A percentile compares a stretch with the other conserved stretches of the same genome.
phyloP scores from a whole-genome alignment of 768 basidiomycete species.

The Albatrellus ellisii region DNA sequence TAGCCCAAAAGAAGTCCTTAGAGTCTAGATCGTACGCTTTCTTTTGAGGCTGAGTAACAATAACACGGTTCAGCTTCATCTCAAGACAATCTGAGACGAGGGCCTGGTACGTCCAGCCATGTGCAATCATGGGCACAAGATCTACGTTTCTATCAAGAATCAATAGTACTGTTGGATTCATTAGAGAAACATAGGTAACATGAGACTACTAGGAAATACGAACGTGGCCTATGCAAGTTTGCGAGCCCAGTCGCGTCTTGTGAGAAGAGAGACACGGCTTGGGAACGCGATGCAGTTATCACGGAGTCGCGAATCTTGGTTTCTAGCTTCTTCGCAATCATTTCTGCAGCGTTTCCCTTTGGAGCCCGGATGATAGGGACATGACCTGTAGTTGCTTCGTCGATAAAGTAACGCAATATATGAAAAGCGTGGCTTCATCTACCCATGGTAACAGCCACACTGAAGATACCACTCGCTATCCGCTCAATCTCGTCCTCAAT shows the following conservation, averaged over 20 bases:
- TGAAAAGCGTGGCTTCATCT: conserved; percentile 13
- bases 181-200: conserved; percentile 4
- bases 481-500: conserved; percentile 93
- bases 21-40: conserved; percentile 94
- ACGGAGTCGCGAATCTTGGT: conserved; percentile 81
- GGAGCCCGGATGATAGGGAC: conserved; percentile 94
- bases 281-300: conserved; percentile 53
- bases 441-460: conserved; percentile 83
- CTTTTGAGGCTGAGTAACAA: conserved; percentile 60
- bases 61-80: conserved; percentile 92
- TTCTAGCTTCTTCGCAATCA: conserved; percentile 97
- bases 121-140: conserved; percentile 83
- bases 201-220: conserved; percentile 16
- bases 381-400: conserved; percentile 41
- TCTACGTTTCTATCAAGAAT: conserved; percentile 94
- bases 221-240: conserved; percentile 79
- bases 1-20: conserved; percentile 98
- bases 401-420: not conserved
- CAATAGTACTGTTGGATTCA: conserved; percentile 65
- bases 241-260: conserved; percentile 77
- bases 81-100: conserved; percentile 95
- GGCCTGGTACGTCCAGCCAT: conserved; percentile 99
- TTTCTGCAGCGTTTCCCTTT: conserved; percentile 93
- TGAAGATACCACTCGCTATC: conserved; percentile 82
- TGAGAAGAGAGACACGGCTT: conserved; percentile 51